phyloP scores from a whole-genome alignment of 169 alveolate species.

The Cryptosporidium felis region DNA sequence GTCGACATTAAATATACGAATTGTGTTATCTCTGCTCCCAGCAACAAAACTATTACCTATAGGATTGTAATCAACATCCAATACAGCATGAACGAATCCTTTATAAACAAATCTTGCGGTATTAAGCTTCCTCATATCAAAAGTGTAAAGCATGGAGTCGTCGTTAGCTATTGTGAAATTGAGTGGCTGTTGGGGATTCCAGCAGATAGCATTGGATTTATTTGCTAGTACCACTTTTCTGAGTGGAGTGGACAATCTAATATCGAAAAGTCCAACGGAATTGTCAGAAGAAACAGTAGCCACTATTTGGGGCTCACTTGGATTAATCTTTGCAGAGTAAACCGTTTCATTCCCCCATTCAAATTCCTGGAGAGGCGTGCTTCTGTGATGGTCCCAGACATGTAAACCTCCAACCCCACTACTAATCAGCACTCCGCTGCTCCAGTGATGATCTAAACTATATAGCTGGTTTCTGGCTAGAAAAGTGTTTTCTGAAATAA shows the following conservation, averaged over 20 bases:
- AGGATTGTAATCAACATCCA: slow-evolving; percentile 94
- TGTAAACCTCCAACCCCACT: slow-evolving; percentile 72
- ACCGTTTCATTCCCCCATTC: slow-evolving; percentile 88
- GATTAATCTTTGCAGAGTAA: slow-evolving; percentile 91
- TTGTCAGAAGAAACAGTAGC: slow-evolving; percentile 91
- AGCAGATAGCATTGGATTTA: slow-evolving; percentile 92
- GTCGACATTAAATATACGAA: slow-evolving; percentile 91
- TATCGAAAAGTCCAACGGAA: slow-evolving; percentile 88
- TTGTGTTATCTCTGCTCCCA: slow-evolving; percentile 95
- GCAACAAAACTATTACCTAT: slow-evolving; percentile 97
- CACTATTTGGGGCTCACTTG: slow-evolving; percentile 85
- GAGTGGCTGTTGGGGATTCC: slow-evolving; percentile 98
- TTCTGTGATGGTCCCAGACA: slow-evolving; percentile 91
- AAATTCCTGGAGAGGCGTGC: slow-evolving; percentile 83
- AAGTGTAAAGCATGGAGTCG: slow-evolving; percentile 96
- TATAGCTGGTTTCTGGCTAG: slow-evolving; percentile 37
- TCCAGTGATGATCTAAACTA: slow-evolving; percentile 70
- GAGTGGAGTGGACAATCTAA: slow-evolving; percentile 89
- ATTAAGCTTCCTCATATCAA: slow-evolving; percentile 94
- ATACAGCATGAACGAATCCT: slow-evolving; percentile 91
- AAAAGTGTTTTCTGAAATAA: slow-evolving; percentile 41
- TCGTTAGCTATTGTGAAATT: slow-evolving; percentile 97
- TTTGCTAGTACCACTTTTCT: slow-evolving; percentile 87
- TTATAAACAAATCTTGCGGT: slow-evolving; percentile 93
- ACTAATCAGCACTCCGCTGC: slow-evolving; percentile 39